Conservation (phyloP, 1,284 basidiomycete species). For the Vanrija pseudolonga region DNA sequence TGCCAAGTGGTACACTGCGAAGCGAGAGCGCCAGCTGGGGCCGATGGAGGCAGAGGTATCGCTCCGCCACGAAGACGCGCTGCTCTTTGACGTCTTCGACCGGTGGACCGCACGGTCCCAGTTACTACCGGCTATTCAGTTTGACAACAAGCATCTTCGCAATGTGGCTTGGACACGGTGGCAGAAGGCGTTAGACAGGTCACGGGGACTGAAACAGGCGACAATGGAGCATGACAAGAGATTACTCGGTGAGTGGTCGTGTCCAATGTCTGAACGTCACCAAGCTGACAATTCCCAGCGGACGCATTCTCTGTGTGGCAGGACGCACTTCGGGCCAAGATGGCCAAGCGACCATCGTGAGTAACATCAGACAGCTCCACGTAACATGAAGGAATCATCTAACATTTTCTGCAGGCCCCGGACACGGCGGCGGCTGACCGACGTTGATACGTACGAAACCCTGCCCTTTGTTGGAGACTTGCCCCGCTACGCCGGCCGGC, state of each 20-base stretch:
- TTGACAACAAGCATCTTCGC: constrained; percentile 14
- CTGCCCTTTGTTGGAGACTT: no score
- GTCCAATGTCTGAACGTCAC: not conserved
- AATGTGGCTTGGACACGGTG: constrained; percentile 10
- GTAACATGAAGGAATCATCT: not conserved
- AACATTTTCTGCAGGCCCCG: constrained; percentile 6
- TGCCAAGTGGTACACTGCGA: constrained; percentile 27
- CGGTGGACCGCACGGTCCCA: constrained; percentile 33
- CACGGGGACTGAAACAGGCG: constrained; percentile 6
- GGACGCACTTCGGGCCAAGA: constrained; percentile 21
- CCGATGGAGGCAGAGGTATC: constrained; percentile 30
- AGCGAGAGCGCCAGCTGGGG: constrained; percentile 27
- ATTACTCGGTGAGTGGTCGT: constrained; percentile 24
- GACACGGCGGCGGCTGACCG: constrained; percentile 16
- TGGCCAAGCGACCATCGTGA: constrained; percentile 23
- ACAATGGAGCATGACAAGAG: constrained; percentile 12
- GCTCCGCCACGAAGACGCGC: constrained; percentile 36
- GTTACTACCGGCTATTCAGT: constrained; percentile 20
- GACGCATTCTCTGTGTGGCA: constrained; percentile 36
- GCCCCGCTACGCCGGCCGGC: no score
- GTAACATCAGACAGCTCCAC: not conserved
- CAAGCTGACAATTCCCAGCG: constrained; percentile 16
- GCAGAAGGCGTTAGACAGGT: constrained; percentile 9
- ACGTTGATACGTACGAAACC: not conserved
- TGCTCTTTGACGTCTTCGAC: constrained; percentile 42